Conservation (phyloP, 2,329 filamentous ascomycete genomes). For the Colletotrichum destructivum region DNA sequence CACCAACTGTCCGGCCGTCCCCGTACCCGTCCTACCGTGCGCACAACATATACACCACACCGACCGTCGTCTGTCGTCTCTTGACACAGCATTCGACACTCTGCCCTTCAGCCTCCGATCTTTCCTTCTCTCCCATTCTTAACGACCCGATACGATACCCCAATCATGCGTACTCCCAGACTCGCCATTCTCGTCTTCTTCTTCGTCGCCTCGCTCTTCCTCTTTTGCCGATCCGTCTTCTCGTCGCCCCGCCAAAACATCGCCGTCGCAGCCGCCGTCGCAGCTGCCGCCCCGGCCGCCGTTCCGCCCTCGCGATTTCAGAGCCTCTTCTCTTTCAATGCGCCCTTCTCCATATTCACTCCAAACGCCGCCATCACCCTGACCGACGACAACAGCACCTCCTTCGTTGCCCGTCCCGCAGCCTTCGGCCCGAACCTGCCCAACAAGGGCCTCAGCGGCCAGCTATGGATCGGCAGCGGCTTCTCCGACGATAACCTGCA, state of each 20-base stretch:
- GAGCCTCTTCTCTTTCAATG: slow-evolving; percentile 78
- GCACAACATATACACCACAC: slow-evolving; percentile 5
- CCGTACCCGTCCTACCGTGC: slow-evolving; percentile 18
- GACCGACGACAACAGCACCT: slow-evolving; percentile 98
- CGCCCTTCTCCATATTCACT: slow-evolving; percentile 90
- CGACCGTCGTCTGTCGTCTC: slow-evolving; percentile 10
- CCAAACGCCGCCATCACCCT: slow-evolving; percentile 96
- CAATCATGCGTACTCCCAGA: slow-evolving; percentile 69
- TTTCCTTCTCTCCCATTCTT: slow-evolving; percentile 1
- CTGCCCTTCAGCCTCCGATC: background rate
- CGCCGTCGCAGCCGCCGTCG: slow-evolving; percentile 19
- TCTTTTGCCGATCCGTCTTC: slow-evolving; percentile 67
- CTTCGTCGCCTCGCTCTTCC: slow-evolving; percentile 67
- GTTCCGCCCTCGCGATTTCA: slow-evolving; percentile 61
- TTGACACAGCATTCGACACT: slow-evolving; percentile 16
- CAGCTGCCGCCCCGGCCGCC: slow-evolving; percentile 40
- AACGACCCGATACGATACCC: slow-evolving; percentile 32
- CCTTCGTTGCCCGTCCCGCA: slow-evolving; percentile 93
- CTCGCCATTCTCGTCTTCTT: slow-evolving; percentile 69
- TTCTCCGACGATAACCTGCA: slow-evolving; percentile 85
- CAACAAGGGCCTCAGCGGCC: slow-evolving; percentile 83
- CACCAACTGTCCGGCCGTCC: slow-evolving; percentile 15
- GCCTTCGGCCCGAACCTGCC: slow-evolving; percentile 90
- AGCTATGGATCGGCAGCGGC: slow-evolving; percentile 93
- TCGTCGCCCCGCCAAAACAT: slow-evolving; percentile 51